phyloP scores from a whole-genome alignment of 2,329 filamentous ascomycete genomes.

The Aaosphaeria pasadenensis region DNA sequence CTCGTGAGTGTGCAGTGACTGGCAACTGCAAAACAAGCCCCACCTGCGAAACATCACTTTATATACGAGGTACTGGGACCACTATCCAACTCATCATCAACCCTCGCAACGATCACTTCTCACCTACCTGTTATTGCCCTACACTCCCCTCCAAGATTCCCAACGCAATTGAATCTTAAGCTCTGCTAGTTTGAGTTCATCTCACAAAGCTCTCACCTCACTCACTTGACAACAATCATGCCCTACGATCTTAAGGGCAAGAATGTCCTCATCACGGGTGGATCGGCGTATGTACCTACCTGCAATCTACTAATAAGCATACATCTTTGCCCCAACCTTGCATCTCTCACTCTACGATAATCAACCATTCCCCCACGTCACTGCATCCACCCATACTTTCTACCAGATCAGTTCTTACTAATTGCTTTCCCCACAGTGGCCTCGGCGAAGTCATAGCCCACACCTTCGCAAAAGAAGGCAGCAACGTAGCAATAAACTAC shows the following conservation, averaged over 20 bases:
- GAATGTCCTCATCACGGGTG: conserved; percentile 64
- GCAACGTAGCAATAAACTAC: conserved; percentile 73
- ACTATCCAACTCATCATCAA: too few species aligned
- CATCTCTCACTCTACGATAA: not conserved
- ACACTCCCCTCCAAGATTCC: too few species aligned
- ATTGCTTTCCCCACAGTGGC: conserved; percentile 48
- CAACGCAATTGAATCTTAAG: too few species aligned
- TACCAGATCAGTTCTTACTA: not conserved
- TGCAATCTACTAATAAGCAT: not conserved
- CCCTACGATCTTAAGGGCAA: conserved; percentile 60
- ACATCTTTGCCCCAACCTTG: not conserved
- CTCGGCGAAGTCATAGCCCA: conserved; percentile 67
- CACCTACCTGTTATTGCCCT: too few species aligned
- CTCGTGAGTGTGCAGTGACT: too few species aligned
- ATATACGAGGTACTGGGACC: too few species aligned
- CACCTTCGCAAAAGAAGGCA: conserved; percentile 66
- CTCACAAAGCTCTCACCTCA: too few species aligned
- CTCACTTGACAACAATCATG: conserved; percentile 41
- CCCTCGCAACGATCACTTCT: too few species aligned
- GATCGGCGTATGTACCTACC: conserved; percentile 51
- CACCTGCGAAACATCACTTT: too few species aligned
- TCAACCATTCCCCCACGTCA: not conserved
- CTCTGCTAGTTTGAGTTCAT: too few species aligned
- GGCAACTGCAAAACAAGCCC: too few species aligned
- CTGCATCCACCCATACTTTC: not conserved